A percentile compares a stretch with the other conserved stretches of the same genome.
These are phyloP conservation scores for Chlorella sp. DNA, from an alignment of 139 green algal species.

Conservation along the genomic window DNA sequence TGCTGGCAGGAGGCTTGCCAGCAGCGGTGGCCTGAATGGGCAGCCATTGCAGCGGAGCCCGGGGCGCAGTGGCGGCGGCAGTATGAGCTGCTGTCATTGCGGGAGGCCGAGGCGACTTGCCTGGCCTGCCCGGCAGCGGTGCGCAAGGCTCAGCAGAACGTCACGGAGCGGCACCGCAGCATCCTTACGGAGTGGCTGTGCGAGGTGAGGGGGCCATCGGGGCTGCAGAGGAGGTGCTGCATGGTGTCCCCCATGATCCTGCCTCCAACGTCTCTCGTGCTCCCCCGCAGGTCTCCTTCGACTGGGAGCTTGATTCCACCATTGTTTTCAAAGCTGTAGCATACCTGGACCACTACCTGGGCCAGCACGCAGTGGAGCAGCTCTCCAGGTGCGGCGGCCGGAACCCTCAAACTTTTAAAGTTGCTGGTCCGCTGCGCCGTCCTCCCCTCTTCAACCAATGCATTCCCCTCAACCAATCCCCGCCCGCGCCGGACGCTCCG, in stretches of 20 bases:
- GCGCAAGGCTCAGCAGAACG: conserved; percentile 38
- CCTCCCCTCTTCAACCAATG: background rate
- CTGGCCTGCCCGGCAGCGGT: conserved; percentile 35
- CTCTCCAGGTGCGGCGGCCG: conserved; percentile 14
- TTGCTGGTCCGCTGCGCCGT: background rate
- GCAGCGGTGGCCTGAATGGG: conserved; percentile 56
- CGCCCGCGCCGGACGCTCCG: background rate
- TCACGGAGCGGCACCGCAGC: conserved; percentile 51
- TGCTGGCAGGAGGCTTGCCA: conserved; percentile 53
- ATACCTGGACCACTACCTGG: conserved; percentile 71
- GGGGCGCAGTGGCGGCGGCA: conserved; percentile 52
- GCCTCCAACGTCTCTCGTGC: conserved; percentile 1
- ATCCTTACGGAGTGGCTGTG: conserved; percentile 65
- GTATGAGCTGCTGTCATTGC: conserved; percentile 58
- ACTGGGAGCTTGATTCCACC: conserved; percentile 69
- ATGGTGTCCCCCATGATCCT: background rate
- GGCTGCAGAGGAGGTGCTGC: background rate
- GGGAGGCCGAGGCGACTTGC: conserved; percentile 43
- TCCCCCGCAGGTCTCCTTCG: conserved; percentile 61
- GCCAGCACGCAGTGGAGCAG: conserved; percentile 29
- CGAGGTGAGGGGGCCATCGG: conserved; percentile 46
- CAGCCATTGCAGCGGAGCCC: conserved; percentile 30
- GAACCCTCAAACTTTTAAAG: conserved; percentile 9
- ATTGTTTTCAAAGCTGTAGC: conserved; percentile 64
- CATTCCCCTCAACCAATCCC: background rate